These are phyloP conservation scores for cucumber (Cucumis sativus) DNA, from an alignment of 306 rosid species.

Conservation along the genomic window Cucumber_9930_V3 NC_026656.2:3826501-3827000, in stretches of 20 bases:
- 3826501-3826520: too few species aligned
- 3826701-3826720: slow-evolving; percentile 15
- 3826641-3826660: too few species aligned
- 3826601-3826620: too few species aligned
- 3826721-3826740: slow-evolving; percentile 13
- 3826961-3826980: neutral
- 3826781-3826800: slow-evolving; percentile 49
- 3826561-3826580: too few species aligned
- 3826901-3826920: neutral
- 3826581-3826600: too few species aligned
- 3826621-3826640: too few species aligned
- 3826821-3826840: slow-evolving; percentile 43
- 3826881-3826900: neutral
- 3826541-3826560: too few species aligned
- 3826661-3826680: neutral
- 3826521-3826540: too few species aligned
- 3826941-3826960: neutral
- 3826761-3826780: slow-evolving; percentile 34
- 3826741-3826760: slow-evolving; percentile 20
- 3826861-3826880: neutral
- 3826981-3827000: too few species aligned
- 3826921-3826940: neutral
- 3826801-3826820: slow-evolving; percentile 87
- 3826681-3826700: slow-evolving; percentile 38
- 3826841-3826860: neutral